Conservation (phyloP, 805 yeast genomes). For the Pichia pseudocactophila region DNA sequence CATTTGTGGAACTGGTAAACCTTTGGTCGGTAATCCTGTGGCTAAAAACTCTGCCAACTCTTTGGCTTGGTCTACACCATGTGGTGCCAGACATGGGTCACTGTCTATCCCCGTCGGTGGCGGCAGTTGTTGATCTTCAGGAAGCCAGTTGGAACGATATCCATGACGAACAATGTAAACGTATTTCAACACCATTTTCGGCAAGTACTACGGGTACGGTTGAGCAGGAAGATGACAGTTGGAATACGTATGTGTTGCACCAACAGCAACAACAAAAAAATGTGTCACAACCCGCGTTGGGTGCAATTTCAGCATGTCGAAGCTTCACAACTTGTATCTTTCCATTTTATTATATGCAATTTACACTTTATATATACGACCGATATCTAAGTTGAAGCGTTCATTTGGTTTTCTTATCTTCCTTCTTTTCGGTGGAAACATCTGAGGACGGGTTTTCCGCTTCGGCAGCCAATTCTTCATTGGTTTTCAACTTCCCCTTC, state of each 20-base stretch:
- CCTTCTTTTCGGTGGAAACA: no score
- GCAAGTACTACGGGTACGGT: background rate
- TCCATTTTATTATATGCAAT: no score
- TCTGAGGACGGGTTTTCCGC: constrained; percentile 1
- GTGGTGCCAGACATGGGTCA: constrained; percentile 81
- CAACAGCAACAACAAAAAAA: no score
- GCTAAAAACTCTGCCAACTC: constrained; percentile 61
- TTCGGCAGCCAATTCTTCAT: constrained; percentile 29
- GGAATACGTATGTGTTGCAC: no score
- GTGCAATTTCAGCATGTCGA: no score
- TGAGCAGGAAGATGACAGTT: no score
- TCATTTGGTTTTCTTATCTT: no score
- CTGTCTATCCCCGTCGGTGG: constrained; percentile 85
- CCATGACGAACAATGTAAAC: constrained; percentile 83
- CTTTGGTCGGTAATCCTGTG: constrained; percentile 19
- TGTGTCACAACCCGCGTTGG: no score
- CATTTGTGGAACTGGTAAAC: constrained; percentile 52
- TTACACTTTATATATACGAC: no score
- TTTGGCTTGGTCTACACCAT: constrained; percentile 80
- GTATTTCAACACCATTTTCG: constrained; percentile 40
- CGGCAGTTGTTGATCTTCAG: constrained; percentile 74
- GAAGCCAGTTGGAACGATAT: constrained; percentile 82
- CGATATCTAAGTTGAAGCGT: no score
- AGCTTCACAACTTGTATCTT: no score
- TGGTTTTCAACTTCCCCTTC: constrained; percentile 33